Conservation (phyloP, 805 yeast genomes). For the Yamadazyma paraphyllophila region DNA sequence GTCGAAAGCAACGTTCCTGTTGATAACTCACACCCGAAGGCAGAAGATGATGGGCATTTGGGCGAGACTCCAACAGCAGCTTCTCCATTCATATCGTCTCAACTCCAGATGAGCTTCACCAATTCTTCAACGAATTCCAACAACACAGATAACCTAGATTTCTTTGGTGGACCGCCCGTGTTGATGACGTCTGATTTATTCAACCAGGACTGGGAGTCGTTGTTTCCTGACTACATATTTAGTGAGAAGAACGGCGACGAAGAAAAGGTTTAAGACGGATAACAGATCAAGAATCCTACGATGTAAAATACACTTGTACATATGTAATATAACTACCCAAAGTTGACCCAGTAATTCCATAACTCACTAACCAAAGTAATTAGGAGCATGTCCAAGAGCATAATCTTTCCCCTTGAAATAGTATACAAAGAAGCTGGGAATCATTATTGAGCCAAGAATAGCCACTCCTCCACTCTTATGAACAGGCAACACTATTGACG, state of each 20-base stretch:
- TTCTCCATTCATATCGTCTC: background rate
- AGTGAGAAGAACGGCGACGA: conserved; percentile 15
- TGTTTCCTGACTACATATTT: conserved; percentile 47
- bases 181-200: conserved; percentile 50
- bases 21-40: background rate
- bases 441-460: background rate
- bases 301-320: background rate
- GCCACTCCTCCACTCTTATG: conserved; percentile 6
- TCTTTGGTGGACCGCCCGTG: conserved; percentile 53
- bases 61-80: background rate
- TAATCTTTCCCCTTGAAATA: conserved; percentile 7
- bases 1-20: background rate
- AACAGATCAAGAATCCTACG: no score
- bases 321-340: background rate
- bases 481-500: background rate
- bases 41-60: background rate
- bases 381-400: background rate
- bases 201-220: conserved; percentile 48
- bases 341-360: no score
- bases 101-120: conserved; percentile 7
- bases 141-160: conserved; percentile 22
- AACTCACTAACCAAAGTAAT: no score
- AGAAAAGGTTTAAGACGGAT: background rate
- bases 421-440: conserved; percentile 6
- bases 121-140: conserved; percentile 7